Percentiles rank a stretch among this genome's conserved stretches.
These are phyloP conservation scores for Orychophragmus violaceus DNA, from an alignment of 345 rosid genomes.

Conservation along the genomic window DNA sequence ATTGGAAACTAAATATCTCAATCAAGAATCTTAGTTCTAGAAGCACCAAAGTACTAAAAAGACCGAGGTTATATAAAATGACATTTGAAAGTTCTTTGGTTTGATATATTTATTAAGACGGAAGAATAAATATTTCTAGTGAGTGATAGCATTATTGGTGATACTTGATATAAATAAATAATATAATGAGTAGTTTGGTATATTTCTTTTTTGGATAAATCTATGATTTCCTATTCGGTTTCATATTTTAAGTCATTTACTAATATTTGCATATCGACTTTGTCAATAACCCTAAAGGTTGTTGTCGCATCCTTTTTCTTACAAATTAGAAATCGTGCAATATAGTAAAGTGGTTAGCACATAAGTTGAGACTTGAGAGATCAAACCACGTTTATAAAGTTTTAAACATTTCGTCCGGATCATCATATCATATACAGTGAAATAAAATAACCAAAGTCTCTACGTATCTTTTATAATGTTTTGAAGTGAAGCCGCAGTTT, in stretches of 20 bases:
- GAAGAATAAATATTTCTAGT: background rate
- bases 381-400: conserved; percentile 2
- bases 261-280: conserved; percentile 10
- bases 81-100: background rate
- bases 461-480: background rate
- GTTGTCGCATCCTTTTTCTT: background rate
- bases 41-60: background rate
- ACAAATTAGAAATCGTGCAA: background rate
- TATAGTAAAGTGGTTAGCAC: conserved; percentile 4
- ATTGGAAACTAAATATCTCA: too few relatives aligned
- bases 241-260: conserved; percentile 17
- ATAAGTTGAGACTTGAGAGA: conserved; percentile 2
- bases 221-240: conserved; percentile 1
- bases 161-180: background rate
- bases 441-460: background rate
- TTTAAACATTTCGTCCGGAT: background rate
- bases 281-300: conserved; percentile 11
- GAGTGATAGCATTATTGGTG: background rate
- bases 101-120: background rate
- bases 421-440: background rate
- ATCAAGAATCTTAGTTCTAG: background rate
- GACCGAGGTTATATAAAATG: background rate
- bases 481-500: background rate
- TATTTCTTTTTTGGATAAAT: conserved; percentile 2
- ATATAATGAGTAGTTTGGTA: background rate